Conservation (phyloP, 805 yeast species). For the Ogataea henricii region DNA sequence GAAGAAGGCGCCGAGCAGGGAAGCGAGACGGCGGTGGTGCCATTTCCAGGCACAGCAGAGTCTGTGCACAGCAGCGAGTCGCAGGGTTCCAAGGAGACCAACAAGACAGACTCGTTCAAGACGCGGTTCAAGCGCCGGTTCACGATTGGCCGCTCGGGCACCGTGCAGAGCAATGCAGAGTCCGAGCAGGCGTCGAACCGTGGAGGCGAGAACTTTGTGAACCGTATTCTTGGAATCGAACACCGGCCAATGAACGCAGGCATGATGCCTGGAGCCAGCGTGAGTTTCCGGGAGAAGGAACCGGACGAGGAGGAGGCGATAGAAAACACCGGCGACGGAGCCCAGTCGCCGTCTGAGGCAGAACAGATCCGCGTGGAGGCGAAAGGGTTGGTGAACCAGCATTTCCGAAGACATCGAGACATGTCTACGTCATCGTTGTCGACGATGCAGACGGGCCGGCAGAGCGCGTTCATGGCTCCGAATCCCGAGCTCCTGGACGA, state of each 20-base stretch:
- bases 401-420: constrained; percentile 37
- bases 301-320: constrained; percentile 40
- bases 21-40: neutral
- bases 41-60: constrained; percentile 4
- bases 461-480: constrained; percentile 15
- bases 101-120: constrained; percentile 13
- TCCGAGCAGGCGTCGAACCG: neutral
- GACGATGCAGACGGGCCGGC: constrained; percentile 14
- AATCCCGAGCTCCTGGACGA: constrained; percentile 41
- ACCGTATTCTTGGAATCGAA: constrained; percentile 15
- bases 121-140: constrained; percentile 21
- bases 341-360: constrained; percentile 37
- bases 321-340: constrained; percentile 37
- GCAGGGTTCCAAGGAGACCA: constrained; percentile 2
- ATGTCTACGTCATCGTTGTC: constrained; percentile 16
- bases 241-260: constrained; percentile 16
- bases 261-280: constrained; percentile 21
- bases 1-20: constrained; percentile 8
- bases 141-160: constrained; percentile 13
- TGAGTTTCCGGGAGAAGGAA: constrained; percentile 30
- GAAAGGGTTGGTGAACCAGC: constrained; percentile 51
- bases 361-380: constrained; percentile 54
- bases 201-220: constrained; percentile 11
- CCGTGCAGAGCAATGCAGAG: neutral
- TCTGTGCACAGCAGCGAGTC: neutral